Evolutionary conservation across 2,329 filamentous ascomycete species (phyloP).

Genomic region (Calycina herbarum): DNA sequence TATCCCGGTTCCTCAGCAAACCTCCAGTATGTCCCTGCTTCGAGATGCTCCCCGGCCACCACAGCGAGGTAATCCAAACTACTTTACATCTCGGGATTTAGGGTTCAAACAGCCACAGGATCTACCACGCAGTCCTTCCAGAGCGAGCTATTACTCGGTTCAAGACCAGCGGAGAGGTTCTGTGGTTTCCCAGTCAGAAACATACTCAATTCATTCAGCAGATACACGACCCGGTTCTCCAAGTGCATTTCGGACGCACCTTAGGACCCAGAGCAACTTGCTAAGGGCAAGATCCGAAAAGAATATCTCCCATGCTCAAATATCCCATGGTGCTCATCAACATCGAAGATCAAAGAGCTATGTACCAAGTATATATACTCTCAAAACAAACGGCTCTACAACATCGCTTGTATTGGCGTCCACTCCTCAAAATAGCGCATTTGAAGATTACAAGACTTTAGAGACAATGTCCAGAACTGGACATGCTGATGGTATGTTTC

Average conservation of each 20-base stretch:
- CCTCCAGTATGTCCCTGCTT: slow-evolving; percentile 36
- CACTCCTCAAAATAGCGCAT: slow-evolving; percentile 37
- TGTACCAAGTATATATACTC: slow-evolving; percentile 57
- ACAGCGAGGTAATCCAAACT: slow-evolving; percentile 42
- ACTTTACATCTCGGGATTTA: slow-evolving; percentile 43
- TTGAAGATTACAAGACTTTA: slow-evolving; percentile 31
- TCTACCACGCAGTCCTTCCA: slow-evolving; percentile 44
- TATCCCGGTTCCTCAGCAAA: slow-evolving; percentile 37
- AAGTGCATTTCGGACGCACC: slow-evolving; percentile 35
- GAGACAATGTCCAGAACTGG: slow-evolving; percentile 46
- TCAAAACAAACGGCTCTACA: slow-evolving; percentile 48
- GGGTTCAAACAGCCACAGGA: slow-evolving; percentile 29
- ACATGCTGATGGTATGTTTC: slow-evolving; percentile 58
- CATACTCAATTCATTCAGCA: slow-evolving; percentile 51
- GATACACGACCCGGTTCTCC: slow-evolving; percentile 50
- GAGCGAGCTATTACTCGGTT: slow-evolving; percentile 51
- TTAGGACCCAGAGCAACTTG: slow-evolving; percentile 35
- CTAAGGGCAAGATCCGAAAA: slow-evolving; percentile 40
- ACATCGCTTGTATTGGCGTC: slow-evolving; percentile 33
- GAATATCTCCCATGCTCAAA: slow-evolving; percentile 31
- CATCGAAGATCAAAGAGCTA: slow-evolving; percentile 37
- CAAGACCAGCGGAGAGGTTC: slow-evolving; percentile 55
- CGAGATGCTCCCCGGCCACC: slow-evolving; percentile 41
- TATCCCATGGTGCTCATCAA: slow-evolving; percentile 34
- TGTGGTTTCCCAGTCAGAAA: slow-evolving; percentile 56